These are phyloP conservation scores for Suillus brevipes DNA, from an alignment of 768 basidiomycete genomes.

Conservation along the genomic window DNA sequence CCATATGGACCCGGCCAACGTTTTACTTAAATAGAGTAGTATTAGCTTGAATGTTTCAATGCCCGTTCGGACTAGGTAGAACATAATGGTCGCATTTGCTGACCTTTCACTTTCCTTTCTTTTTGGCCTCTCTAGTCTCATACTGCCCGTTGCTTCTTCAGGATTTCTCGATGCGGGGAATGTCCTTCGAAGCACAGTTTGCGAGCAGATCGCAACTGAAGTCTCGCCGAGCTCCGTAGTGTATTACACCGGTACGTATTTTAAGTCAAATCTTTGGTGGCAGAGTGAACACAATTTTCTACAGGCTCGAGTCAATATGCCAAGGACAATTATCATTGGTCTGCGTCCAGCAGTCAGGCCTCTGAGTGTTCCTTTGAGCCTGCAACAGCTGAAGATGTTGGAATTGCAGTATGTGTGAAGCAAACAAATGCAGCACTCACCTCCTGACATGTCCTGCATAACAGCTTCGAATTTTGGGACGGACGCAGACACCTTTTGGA, in stretches of 20 bases:
- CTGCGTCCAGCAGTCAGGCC: slow-evolving; percentile 41
- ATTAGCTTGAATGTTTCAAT: too few species aligned
- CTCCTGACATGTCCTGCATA: background rate
- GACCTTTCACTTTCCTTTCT: background rate
- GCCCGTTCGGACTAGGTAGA: background rate
- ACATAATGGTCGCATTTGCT: background rate
- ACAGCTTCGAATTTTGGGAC: slow-evolving; percentile 46
- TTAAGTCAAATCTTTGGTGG: background rate
- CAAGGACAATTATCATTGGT: slow-evolving; percentile 49
- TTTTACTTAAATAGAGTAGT: too few species aligned
- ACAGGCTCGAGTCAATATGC: slow-evolving; percentile 29
- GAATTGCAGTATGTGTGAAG: slow-evolving; percentile 40
- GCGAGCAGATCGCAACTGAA: slow-evolving; percentile 36
- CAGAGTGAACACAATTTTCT: background rate
- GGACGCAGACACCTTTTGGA: slow-evolving; percentile 48
- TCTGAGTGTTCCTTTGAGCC: slow-evolving; percentile 52
- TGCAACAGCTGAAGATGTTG: slow-evolving; percentile 48
- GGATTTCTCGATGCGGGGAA: background rate
- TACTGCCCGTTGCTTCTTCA: background rate
- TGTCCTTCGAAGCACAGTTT: slow-evolving; percentile 16
- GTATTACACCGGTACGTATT: slow-evolving; percentile 40
- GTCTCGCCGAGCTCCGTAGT: slow-evolving; percentile 48
- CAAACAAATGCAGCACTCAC: background rate
- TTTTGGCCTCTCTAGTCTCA: background rate
- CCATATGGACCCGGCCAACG: too few species aligned